phyloP scores from a whole-genome alignment of 139 green algal species.

The Pseudopediastrum boryanum region DNA sequence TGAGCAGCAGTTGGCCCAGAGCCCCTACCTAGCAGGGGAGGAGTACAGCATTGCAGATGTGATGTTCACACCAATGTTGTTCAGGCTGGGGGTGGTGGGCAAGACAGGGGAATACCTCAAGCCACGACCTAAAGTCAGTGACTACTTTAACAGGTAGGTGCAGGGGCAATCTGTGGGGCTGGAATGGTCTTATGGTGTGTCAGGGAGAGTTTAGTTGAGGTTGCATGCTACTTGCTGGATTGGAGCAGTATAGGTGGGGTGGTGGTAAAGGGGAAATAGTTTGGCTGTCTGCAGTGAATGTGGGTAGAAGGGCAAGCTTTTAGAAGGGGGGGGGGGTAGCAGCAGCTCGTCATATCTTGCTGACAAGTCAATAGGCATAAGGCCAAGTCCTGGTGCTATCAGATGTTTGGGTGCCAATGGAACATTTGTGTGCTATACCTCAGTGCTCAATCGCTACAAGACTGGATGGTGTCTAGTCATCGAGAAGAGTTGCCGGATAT shows the following conservation, averaged over 20 bases:
- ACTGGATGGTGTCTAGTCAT: too few relatives aligned
- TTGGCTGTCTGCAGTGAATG: neutral
- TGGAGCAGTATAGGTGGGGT: neutral
- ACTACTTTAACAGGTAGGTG: constrained; percentile 29
- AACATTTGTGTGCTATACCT: too few relatives aligned
- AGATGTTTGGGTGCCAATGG: too few relatives aligned
- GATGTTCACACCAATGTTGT: constrained; percentile 30
- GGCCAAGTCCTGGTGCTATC: too few relatives aligned
- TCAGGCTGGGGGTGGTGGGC: constrained; percentile 24
- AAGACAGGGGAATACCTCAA: constrained; percentile 25
- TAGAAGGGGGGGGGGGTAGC: too few relatives aligned
- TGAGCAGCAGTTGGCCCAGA: constrained; percentile 16
- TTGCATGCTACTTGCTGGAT: neutral
- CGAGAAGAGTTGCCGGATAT: too few relatives aligned
- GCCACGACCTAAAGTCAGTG: constrained; percentile 13
- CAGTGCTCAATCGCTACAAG: too few relatives aligned
- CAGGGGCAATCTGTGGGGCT: neutral
- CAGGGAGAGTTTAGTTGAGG: neutral
- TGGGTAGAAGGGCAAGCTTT: too few relatives aligned
- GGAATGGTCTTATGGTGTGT: neutral
- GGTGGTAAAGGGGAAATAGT: neutral
- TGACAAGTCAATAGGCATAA: too few relatives aligned
- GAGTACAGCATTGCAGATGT: constrained; percentile 31
- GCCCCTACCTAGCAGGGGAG: neutral
- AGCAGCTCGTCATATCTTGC: too few relatives aligned